Percentiles rank a stretch among this genome's conserved stretches.
These are phyloP conservation scores for Kazachstania taianensis DNA, from an alignment of 805 yeast genomes.

Conservation along the genomic window DNA sequence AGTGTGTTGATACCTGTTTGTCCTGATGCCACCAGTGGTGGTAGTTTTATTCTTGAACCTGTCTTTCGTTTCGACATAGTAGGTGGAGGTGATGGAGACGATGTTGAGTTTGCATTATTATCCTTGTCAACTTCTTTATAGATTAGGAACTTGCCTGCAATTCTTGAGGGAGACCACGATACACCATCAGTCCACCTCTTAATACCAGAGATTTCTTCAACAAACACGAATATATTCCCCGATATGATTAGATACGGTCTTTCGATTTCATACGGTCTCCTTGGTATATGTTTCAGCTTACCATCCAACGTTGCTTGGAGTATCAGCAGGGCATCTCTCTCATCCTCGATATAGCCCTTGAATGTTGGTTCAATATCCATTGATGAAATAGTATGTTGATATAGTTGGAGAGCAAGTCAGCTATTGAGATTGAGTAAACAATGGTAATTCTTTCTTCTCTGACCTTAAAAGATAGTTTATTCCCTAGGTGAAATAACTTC, in stretches of 20 bases:
- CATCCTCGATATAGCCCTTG: slow-evolving; percentile 67
- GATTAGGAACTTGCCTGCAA: slow-evolving; percentile 73
- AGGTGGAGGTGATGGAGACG: no score
- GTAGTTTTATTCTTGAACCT: slow-evolving; percentile 8
- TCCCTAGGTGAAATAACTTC: no score
- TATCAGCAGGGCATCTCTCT: slow-evolving; percentile 72
- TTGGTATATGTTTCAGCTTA: slow-evolving; percentile 48
- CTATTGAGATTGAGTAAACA: no score
- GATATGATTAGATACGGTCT: slow-evolving; percentile 53
- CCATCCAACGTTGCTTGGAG: slow-evolving; percentile 70
- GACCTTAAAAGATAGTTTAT: no score
- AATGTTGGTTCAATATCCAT: slow-evolving; percentile 46
- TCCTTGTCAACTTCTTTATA: slow-evolving; percentile 48
- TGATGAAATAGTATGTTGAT: no score
- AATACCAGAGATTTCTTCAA: slow-evolving; percentile 73
- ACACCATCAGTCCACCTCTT: slow-evolving; percentile 97
- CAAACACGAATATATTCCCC: slow-evolving; percentile 77
- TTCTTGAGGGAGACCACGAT: slow-evolving; percentile 86
- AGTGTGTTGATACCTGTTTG: slow-evolving; percentile 7
- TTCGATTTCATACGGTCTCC: slow-evolving; percentile 79
- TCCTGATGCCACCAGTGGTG: slow-evolving; percentile 12
- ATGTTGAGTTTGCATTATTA: slow-evolving; percentile 24
- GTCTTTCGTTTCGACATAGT: neutral
- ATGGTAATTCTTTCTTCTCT: no score
- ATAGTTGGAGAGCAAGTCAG: no score